Conservation (phyloP, 148 eudicot species). For the Dysphania ambrosioides region DNA sequence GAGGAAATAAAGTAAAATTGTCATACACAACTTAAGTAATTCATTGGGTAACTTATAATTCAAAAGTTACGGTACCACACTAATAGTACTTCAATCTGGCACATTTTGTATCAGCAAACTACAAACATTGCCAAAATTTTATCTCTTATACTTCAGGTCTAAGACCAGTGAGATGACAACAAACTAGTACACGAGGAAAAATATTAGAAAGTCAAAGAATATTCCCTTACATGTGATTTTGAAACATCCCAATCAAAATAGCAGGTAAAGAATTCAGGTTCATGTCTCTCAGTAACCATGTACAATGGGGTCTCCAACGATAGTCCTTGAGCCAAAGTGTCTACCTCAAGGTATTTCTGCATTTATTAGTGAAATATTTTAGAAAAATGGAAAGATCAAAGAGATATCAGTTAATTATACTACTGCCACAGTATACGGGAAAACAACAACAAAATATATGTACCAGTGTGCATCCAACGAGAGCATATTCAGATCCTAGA, state of each 20-base stretch:
- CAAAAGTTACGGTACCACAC: not conserved
- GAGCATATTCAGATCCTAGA: no score
- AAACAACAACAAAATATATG: not conserved
- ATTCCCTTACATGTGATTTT: constrained; percentile 48
- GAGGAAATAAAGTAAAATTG: not conserved
- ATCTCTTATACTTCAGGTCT: not conserved
- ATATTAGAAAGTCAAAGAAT: not conserved
- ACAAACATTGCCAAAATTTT: not conserved
- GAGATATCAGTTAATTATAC: not conserved
- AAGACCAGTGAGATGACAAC: not conserved
- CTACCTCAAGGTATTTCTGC: constrained; percentile 61
- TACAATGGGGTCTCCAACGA: constrained; percentile 46
- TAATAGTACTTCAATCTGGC: not conserved
- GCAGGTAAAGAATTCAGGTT: constrained; percentile 62
- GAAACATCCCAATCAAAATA: constrained; percentile 66
- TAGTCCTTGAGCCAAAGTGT: constrained; percentile 46
- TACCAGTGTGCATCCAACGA: not conserved
- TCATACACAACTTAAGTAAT: not conserved
- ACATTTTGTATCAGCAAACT: not conserved
- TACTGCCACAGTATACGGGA: not conserved
- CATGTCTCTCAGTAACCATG: constrained; percentile 54
- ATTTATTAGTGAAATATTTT: not conserved
- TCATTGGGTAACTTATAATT: no score
- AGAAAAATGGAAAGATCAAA: not conserved
- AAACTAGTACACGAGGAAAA: not conserved